phyloP scores from a whole-genome alignment of 192 early-diverging fungal species.

The Jimgerdemannia lactiflua region DNA sequence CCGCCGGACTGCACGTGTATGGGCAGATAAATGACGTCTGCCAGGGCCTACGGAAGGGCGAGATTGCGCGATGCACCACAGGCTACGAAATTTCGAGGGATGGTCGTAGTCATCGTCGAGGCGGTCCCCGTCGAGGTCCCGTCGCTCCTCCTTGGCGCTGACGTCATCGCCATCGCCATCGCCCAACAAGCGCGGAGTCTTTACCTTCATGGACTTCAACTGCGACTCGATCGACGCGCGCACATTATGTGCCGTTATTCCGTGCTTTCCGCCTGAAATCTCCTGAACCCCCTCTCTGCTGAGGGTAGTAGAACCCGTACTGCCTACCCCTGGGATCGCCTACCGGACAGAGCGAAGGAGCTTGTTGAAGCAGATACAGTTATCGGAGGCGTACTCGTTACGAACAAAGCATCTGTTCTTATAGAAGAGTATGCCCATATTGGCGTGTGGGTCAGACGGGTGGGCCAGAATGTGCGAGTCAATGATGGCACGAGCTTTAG shows the following conservation, averaged over 20 bases:
- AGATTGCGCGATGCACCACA: constrained; percentile 72
- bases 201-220: constrained; percentile 64
- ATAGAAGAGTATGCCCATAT: constrained; percentile 77
- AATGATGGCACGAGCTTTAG: constrained; percentile 15
- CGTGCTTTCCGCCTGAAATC: constrained; percentile 24
- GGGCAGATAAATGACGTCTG: constrained; percentile 68
- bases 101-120: too few species aligned
- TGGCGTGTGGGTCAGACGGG: constrained; percentile 54
- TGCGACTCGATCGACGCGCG: constrained; percentile 75
- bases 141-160: too few species aligned
- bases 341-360: constrained; percentile 25
- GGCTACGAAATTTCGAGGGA: constrained; percentile 47
- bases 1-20: constrained; percentile 59
- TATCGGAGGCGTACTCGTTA: constrained; percentile 43
- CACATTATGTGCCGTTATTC: constrained; percentile 30
- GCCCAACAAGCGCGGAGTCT: constrained; percentile 32
- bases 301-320: constrained; percentile 72
- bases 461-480: constrained; percentile 46
- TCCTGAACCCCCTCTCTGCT: constrained; percentile 40
- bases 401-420: constrained; percentile 86
- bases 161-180: too few species aligned
- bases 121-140: too few species aligned
- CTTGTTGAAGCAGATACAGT: constrained; percentile 60
- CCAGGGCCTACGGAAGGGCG: constrained; percentile 52
- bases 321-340: constrained; percentile 13